Percentiles rank a stretch among this genome's conserved stretches.
These are phyloP conservation scores for Fusarium concolor DNA, from an alignment of 2,329 filamentous ascomycete genomes.

Conservation along the genomic window DNA sequence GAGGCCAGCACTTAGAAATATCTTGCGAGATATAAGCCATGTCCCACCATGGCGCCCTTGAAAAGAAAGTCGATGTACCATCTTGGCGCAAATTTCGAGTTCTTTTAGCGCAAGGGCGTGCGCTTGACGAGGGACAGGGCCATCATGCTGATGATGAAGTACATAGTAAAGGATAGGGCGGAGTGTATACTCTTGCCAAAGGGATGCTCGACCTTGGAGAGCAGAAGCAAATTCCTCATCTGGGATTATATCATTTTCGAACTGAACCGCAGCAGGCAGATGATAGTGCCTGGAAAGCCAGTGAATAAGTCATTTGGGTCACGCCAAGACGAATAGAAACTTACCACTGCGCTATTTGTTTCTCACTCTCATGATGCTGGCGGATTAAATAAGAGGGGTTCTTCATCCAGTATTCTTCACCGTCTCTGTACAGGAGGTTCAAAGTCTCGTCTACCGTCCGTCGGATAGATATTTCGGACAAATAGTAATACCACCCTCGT, in stretches of 20 bases:
- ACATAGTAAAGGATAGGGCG: slow-evolving; percentile 24
- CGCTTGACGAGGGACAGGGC: neutral
- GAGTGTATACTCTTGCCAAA: slow-evolving; percentile 22
- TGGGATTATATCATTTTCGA: slow-evolving; percentile 6
- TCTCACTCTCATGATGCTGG: slow-evolving; percentile 16
- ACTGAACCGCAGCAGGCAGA: slow-evolving; percentile 20
- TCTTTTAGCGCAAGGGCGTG: slow-evolving; percentile 2
- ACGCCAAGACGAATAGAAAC: neutral
- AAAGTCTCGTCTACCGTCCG: slow-evolving; percentile 35
- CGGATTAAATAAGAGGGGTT: slow-evolving; percentile 9
- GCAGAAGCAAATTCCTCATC: slow-evolving; percentile 21
- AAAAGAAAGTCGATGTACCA: slow-evolving; percentile 1
- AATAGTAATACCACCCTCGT: slow-evolving; percentile 39
- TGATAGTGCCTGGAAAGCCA: slow-evolving; percentile 2
- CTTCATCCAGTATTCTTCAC: slow-evolving; percentile 21
- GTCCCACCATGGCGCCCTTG: slow-evolving; percentile 22
- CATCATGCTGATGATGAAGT: slow-evolving; percentile 1
- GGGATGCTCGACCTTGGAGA: slow-evolving; percentile 10
- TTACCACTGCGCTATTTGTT: slow-evolving; percentile 26
- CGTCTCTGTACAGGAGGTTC: slow-evolving; percentile 6
- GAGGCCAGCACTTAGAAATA: slow-evolving; percentile 15
- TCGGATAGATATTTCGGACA: slow-evolving; percentile 38
- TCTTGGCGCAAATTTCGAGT: neutral
- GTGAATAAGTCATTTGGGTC: neutral
- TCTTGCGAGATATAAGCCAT: slow-evolving; percentile 18